A percentile compares a stretch with the other conserved stretches of the same genome.
These are phyloP conservation scores for Akanthomyces lecanii DNA, from an alignment of 2,329 filamentous ascomycete species.

Conservation along the genomic window DNA sequence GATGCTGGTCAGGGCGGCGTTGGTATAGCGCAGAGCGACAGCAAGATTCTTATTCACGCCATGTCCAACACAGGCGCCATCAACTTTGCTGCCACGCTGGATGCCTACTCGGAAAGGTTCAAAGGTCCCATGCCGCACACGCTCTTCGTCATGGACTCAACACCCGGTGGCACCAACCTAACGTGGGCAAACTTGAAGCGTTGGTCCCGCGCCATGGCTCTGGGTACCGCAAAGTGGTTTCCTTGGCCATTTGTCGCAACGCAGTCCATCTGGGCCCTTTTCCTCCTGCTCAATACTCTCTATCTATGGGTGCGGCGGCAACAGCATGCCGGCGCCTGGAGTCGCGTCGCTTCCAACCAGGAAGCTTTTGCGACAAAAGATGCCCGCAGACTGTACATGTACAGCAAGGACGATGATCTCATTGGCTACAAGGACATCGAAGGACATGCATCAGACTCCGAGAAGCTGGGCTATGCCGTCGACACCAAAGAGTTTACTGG, in stretches of 20 bases:
- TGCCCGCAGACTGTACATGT: conserved; percentile 51
- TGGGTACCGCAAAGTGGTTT: conserved; percentile 44
- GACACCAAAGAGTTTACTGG: conserved; percentile 50
- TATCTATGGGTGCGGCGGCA: conserved; percentile 34
- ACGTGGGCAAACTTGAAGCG: conserved; percentile 37
- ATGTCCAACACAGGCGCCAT: conserved; percentile 59
- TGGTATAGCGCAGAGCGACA: background rate
- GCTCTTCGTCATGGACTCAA: conserved; percentile 49
- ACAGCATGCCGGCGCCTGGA: conserved; percentile 39
- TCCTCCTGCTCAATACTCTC: conserved; percentile 36
- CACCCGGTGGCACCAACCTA: conserved; percentile 45
- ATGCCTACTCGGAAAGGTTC: conserved; percentile 40
- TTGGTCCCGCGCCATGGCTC: conserved; percentile 48
- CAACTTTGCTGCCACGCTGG: conserved; percentile 45
- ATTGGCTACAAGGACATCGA: conserved; percentile 54
- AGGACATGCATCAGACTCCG: conserved; percentile 46
- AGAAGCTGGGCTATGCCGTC: conserved; percentile 40
- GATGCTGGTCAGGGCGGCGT: conserved; percentile 18
- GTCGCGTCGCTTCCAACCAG: conserved; percentile 34
- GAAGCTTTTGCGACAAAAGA: conserved; percentile 30
- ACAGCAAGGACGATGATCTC: conserved; percentile 54
- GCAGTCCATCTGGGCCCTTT: conserved; percentile 42
- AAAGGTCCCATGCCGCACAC: conserved; percentile 41
- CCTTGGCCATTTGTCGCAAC: conserved; percentile 48
- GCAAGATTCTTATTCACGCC: conserved; percentile 44